These are phyloP conservation scores for Mortierella sp. DNA, from an alignment of 371 early-diverging fungal species.

Conservation along the genomic window DNA sequence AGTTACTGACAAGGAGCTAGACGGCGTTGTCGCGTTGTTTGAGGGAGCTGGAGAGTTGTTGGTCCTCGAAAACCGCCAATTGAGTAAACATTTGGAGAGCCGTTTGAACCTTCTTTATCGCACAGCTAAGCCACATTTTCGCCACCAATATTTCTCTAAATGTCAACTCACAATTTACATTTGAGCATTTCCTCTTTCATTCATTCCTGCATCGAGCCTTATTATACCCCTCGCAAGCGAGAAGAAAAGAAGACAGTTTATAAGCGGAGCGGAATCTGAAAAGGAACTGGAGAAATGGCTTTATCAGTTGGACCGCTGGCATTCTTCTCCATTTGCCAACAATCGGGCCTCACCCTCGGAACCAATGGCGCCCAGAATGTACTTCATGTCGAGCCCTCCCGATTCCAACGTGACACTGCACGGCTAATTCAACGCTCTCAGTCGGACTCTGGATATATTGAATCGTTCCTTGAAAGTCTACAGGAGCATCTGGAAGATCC, in stretches of 20 bases:
- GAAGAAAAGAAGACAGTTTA: not conserved
- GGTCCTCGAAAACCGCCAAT: no score
- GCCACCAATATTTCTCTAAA: not conserved
- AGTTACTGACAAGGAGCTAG: no score
- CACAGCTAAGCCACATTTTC: not conserved
- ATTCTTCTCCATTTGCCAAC: slow-evolving; percentile 37
- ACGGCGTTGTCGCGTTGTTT: no score
- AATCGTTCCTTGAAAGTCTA: slow-evolving; percentile 32
- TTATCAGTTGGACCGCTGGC: slow-evolving; percentile 17
- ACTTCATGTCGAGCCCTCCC: slow-evolving; percentile 37
- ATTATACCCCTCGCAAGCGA: not conserved
- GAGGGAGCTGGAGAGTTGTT: no score
- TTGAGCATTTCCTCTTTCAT: not conserved
- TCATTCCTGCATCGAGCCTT: not conserved
- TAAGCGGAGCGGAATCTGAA: not conserved
- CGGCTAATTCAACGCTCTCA: slow-evolving; percentile 28
- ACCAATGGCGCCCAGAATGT: slow-evolving; percentile 23
- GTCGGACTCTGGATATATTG: slow-evolving; percentile 12
- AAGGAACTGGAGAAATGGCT: slow-evolving; percentile 3
- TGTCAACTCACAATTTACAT: not conserved
- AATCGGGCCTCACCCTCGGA: slow-evolving; percentile 41
- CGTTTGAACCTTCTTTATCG: no score
- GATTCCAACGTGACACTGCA: slow-evolving; percentile 44
- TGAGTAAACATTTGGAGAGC: no score
- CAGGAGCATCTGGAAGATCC: slow-evolving; percentile 48